Base-by-base conservation (phyloP, 192 early-diverging fungal species). In the Linnemannia elongata region DNA sequence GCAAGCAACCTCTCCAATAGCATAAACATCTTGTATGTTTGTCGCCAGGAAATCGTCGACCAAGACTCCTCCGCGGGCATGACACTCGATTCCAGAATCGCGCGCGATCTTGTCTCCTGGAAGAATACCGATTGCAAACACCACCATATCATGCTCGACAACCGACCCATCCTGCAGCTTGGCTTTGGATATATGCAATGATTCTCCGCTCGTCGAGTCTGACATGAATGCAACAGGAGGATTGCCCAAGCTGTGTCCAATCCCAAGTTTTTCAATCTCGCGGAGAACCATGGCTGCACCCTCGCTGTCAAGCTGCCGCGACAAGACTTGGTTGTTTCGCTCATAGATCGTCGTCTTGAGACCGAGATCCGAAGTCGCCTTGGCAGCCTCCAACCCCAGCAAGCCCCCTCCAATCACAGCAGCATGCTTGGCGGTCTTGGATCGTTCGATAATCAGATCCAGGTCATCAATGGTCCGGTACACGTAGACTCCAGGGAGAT, bases 361-460 rank as follows among this genome's bases (percentile, higher is more conserved):
- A 7, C 88, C 87, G 35, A 95, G 81, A 76, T 95, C 92, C 39
- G 77, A 76, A 36, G 88, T 85, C 38, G 94, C 94, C 69, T 93
- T 92, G 44, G 94, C 94, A 33, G 94, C 94, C 80, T 94, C 94
- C n/a, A 94, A 76, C 15, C 94, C 94, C 38, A 94, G 88, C 45
- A 94, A 81, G n/a, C 94, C 94, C 42, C 94, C 94, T 33, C 94
- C 94, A 57, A 94, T 77, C 35, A 94, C 90, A 33, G 91, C 91
- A n/a, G 93, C 94, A 42, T 81, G 63, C 74, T 82, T 92, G 22
- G 75, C 72, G 12, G 52, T 60, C 44, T 88, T 36, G 27, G 92
- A 74, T 76, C 88, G 91, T 7, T 78, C 73, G 35, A 91, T 91
- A 20, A 94, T 95, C 44, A 41, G 38, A 15, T 91, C 70, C n/a